These are phyloP conservation scores for Lactuca sativa DNA, from an alignment of 129 eudicot genomes.

Conservation along the genomic window DNA sequence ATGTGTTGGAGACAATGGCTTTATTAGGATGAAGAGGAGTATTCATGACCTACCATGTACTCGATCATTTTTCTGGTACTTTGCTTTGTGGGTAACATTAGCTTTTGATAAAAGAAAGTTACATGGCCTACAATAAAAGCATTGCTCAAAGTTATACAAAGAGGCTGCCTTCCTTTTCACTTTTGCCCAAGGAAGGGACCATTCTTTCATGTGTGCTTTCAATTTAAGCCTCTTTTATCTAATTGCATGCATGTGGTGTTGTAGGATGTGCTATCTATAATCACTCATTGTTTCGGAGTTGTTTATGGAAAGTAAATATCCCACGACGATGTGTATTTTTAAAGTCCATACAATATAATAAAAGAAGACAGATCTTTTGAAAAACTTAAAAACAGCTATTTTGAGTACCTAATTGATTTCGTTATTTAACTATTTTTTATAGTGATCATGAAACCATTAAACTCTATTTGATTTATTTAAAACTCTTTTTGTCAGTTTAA, in stretches of 20 bases:
- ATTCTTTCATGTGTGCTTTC: conserved; percentile 41
- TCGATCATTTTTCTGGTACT: conserved; percentile 19
- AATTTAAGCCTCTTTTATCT: conserved; percentile 35
- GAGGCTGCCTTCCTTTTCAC: conserved; percentile 34
- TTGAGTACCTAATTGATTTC: no score
- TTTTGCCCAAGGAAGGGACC: conserved; percentile 42
- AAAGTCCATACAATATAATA: not conserved
- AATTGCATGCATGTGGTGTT: conserved; percentile 36
- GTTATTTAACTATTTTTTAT: no score
- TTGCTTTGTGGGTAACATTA: conserved; percentile 28
- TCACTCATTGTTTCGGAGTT: conserved; percentile 18
- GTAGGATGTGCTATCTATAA: conserved; percentile 22
- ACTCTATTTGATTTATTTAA: no score
- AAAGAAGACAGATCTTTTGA: no score
- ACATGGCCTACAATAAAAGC: conserved; percentile 40
- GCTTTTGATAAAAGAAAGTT: conserved; percentile 34
- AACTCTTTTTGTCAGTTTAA: no score
- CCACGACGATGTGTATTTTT: not conserved
- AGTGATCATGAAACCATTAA: no score
- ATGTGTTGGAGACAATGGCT: conserved; percentile 22
- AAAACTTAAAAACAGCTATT: no score
- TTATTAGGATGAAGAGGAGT: conserved; percentile 23
- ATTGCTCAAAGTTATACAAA: conserved; percentile 21
- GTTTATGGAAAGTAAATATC: not conserved
- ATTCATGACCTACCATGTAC: conserved; percentile 27